phyloP scores from a whole-genome alignment of 352 stramenopile genomes.

The Pythium scleroteichum region DNA sequence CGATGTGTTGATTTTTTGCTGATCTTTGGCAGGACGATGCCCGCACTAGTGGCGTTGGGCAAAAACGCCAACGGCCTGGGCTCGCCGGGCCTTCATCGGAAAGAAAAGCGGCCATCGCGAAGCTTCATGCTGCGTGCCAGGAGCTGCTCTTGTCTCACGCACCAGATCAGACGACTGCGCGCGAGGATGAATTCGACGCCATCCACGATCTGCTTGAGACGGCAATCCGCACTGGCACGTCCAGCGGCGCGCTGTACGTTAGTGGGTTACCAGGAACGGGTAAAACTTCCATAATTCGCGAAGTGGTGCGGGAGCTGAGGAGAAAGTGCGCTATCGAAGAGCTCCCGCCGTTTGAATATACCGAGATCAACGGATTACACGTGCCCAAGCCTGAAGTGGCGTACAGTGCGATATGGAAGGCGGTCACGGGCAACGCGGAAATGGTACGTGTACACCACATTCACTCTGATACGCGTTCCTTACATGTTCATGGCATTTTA shows the following conservation, averaged over 20 bases:
- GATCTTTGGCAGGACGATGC: too few species aligned
- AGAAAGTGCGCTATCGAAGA: conserved; percentile 31
- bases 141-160: conserved; percentile 66
- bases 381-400: conserved; percentile 66
- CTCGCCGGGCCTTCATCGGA: neutral
- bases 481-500: neutral
- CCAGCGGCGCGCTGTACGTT: conserved; percentile 64
- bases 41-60: conserved; percentile 1
- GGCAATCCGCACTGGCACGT: conserved; percentile 54
- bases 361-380: conserved; percentile 72
- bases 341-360: conserved; percentile 53
- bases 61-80: conserved; percentile 9
- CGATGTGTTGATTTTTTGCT: too few species aligned
- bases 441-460: conserved; percentile 7
- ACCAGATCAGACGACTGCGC: conserved; percentile 51
- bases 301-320: conserved; percentile 58
- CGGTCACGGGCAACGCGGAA: conserved; percentile 31
- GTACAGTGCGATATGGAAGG: conserved; percentile 67
- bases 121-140: conserved; percentile 52
- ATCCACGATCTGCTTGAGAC: conserved; percentile 56
- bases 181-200: conserved; percentile 58
- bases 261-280: conserved; percentile 65
- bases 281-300: conserved; percentile 75
- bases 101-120: conserved; percentile 27
- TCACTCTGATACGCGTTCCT: neutral